Conservation (phyloP, 768 basidiomycete genomes). For the Vishniacozyma victoriae region DNA sequence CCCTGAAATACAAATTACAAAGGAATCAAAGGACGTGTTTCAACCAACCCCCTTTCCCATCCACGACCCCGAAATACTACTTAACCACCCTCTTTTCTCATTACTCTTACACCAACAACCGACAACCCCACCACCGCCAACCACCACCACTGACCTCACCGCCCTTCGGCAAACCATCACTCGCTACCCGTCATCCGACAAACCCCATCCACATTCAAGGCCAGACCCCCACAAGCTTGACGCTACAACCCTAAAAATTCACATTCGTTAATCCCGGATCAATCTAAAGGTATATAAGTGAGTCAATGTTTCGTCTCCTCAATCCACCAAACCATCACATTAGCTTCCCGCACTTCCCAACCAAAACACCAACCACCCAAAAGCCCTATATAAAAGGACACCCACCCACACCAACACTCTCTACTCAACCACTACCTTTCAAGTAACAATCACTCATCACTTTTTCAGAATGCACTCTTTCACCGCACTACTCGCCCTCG, state of each 20-base stretch:
- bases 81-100: not conserved
- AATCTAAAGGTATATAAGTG: constrained; percentile 13
- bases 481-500: constrained; percentile 18
- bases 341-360: not conserved
- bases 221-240: not conserved
- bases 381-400: not conserved
- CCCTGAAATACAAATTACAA: too few relatives aligned
- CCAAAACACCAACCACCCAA: not conserved
- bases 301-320: constrained; percentile 3
- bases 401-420: constrained; percentile 3
- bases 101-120: not conserved
- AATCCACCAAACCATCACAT: not conserved
- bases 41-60: not conserved
- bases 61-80: not conserved
- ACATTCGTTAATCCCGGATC: constrained; percentile 3
- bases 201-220: constrained; percentile 5
- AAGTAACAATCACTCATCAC: too few relatives aligned
- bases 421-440: too few relatives aligned
- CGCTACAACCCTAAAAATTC: constrained; percentile 1
- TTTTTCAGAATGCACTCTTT: constrained; percentile 14
- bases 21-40: too few relatives aligned
- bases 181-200: too few relatives aligned
- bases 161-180: constrained; percentile 1
- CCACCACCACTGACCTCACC: constrained; percentile 1
- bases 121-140: not conserved